Evolutionary conservation across 2,329 filamentous ascomycete species (phyloP), one percentile per base, ranked within the genome.

Genomic region (Neofusicoccum sp.): DNA sequence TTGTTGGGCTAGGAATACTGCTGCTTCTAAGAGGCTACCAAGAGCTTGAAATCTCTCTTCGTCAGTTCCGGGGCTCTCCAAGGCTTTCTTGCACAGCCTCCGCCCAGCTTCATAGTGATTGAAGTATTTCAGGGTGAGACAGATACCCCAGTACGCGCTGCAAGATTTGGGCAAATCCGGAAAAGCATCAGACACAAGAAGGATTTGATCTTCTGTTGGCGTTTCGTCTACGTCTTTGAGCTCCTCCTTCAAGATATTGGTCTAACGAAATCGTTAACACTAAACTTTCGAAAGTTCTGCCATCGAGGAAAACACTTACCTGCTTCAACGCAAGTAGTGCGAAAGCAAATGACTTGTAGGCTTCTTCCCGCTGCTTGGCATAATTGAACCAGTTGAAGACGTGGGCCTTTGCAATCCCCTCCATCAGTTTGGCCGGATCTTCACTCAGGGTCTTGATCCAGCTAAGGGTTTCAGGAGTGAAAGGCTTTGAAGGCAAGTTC

Each of bases 181-280:
- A 34, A 62, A 62, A n/a, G 60, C 57, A 34, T 58, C 20, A 4
- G 41, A 20, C 11, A 63, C 26, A 4, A 43, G 31, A 3, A 40
- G n/a, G 31, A 58, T 41, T 12, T 48, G 45, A 4, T 48, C 45
- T 12, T 28, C 45, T 16, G 45, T 48, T 16, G 45, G 45, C 5
- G 20, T n/a, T n/a, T 48, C 45, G 6, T 30, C 30, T 7, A 48
- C 28, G 2, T 48, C n/a, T n/a, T 48, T 33, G 14, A 48, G 14
- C 30, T 34, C 45, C n/a, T 48, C 45, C n/a, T 20, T 20, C 28
- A 33, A 14, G 8, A 48, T 33, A 16, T 33, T 48, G 9, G 45
- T 48, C 45, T 48, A n/a, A n/a, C n/a, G n/a, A n/a, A n/a, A n/a
- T n/a, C n/a, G n/a, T n/a, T n/a, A n/a, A n/a, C n/a, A n/a, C n/a